phyloP scores from a whole-genome alignment of 2,329 filamentous ascomycete genomes.

The Diplodia sapinea region DNA sequence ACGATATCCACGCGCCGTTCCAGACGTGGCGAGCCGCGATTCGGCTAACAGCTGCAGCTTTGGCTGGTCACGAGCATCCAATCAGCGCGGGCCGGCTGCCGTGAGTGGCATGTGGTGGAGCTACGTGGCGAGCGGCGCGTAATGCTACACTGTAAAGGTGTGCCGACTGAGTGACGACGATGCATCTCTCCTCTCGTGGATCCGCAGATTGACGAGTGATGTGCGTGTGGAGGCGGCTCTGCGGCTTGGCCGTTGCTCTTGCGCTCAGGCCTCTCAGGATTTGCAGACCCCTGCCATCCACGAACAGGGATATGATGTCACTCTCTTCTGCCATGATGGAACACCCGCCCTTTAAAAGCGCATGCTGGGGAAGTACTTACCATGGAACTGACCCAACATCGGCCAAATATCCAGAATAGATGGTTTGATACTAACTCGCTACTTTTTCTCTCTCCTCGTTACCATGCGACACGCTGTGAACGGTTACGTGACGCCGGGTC shows the following conservation, averaged over 20 bases:
- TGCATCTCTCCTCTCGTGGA: neutral
- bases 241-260: conserved; percentile 8
- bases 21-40: conserved; percentile 18
- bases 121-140: conserved; percentile 15
- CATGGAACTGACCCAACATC: neutral
- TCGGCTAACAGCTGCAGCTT: conserved; percentile 16
- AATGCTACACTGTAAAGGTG: neutral
- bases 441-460: neutral
- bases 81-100: neutral
- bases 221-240: conserved; percentile 15
- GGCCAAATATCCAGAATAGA: too few species aligned
- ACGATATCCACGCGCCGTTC: neutral
- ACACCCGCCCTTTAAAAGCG: neutral
- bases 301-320: neutral
- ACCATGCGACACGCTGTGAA: neutral
- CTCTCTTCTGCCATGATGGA: neutral
- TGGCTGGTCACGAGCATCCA: neutral
- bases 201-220: neutral
- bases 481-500: neutral
- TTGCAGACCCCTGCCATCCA: neutral
- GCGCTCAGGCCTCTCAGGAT: neutral
- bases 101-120: conserved; percentile 12
- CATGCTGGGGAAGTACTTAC: neutral
- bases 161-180: neutral
- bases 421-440: neutral